Conservation (phyloP, 805 yeast species). For the Candida lessepsii region DNA sequence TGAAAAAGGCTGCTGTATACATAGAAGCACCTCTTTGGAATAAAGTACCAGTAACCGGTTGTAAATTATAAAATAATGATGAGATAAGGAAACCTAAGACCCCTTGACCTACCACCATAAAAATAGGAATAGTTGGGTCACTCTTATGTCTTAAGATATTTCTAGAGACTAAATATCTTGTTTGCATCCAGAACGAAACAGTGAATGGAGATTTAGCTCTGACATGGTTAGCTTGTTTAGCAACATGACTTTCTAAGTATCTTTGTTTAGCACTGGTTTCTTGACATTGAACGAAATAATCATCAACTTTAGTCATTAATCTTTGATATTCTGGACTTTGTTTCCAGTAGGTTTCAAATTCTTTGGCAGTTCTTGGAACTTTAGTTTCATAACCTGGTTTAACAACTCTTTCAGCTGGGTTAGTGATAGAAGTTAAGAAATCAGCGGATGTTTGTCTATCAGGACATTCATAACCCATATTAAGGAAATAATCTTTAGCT, state of each 20-base stretch:
- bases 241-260: conserved; percentile 25
- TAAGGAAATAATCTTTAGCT: conserved; percentile 49
- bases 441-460: conserved; percentile 67
- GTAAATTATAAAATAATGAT: conserved; percentile 55
- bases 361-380: conserved; percentile 57
- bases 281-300: conserved; percentile 31
- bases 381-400: conserved; percentile 48
- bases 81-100: conserved; percentile 60
- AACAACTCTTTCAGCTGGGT: conserved; percentile 56
- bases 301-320: conserved; percentile 42
- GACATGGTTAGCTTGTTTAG: conserved; percentile 41
- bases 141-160: conserved; percentile 54
- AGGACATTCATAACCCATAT: conserved; percentile 62
- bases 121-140: conserved; percentile 54
- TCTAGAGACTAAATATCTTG: conserved; percentile 51
- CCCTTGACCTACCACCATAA: conserved; percentile 50
- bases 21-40: conserved; percentile 63
- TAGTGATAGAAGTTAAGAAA: conserved; percentile 63
- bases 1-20: conserved; percentile 59
- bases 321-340: conserved; percentile 49
- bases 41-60: conserved; percentile 51
- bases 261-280: conserved; percentile 15
- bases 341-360: conserved; percentile 59
- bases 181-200: conserved; percentile 48
- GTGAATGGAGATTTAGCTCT: conserved; percentile 36